phyloP scores from a whole-genome alignment of 352 stramenopile genomes.

The Globisporangium canariense region DNA sequence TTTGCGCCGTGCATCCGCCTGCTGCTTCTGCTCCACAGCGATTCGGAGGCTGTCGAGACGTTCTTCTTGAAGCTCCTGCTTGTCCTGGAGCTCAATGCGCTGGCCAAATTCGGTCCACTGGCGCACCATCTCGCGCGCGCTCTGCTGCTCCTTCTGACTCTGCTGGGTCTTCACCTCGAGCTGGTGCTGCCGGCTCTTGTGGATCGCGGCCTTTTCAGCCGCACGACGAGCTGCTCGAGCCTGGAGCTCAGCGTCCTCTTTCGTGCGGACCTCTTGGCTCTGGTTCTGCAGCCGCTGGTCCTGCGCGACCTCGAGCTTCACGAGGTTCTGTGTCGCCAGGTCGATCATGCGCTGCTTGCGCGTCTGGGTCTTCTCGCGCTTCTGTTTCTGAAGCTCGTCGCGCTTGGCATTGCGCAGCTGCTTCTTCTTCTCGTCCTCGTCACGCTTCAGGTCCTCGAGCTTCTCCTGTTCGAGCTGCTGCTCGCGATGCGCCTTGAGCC shows the following conservation, averaged over 20 bases:
- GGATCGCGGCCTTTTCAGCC: slow-evolving; percentile 57
- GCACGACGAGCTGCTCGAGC: slow-evolving; percentile 57
- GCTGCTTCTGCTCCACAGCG: slow-evolving; percentile 71
- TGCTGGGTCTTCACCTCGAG: slow-evolving; percentile 45
- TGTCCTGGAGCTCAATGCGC: slow-evolving; percentile 46
- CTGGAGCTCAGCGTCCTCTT: slow-evolving; percentile 67
- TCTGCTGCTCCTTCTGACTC: slow-evolving; percentile 34
- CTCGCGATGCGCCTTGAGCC: slow-evolving; percentile 57
- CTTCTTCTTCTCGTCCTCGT: slow-evolving; percentile 72
- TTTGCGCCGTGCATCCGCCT: slow-evolving; percentile 64
- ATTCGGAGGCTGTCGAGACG: slow-evolving; percentile 56
- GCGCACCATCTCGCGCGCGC: slow-evolving; percentile 41
- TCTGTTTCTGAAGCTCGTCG: slow-evolving; percentile 53
- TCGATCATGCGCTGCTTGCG: slow-evolving; percentile 86
- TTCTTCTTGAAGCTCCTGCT: slow-evolving; percentile 63
- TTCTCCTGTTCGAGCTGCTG: slow-evolving; percentile 54
- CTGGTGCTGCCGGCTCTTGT: slow-evolving; percentile 53
- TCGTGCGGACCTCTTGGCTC: slow-evolving; percentile 62
- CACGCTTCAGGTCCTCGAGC: slow-evolving; percentile 65
- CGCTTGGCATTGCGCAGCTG: slow-evolving; percentile 58
- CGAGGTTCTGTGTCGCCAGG: slow-evolving; percentile 63
- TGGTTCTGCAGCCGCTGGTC: slow-evolving; percentile 63
- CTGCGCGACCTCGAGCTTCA: slow-evolving; percentile 63
- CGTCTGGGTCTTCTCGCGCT: slow-evolving; percentile 50
- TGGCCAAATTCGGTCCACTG: slow-evolving; percentile 73